Base-by-base conservation (phyloP, 1,139 yeast genomes). In the Diutina rugosa region DNA sequence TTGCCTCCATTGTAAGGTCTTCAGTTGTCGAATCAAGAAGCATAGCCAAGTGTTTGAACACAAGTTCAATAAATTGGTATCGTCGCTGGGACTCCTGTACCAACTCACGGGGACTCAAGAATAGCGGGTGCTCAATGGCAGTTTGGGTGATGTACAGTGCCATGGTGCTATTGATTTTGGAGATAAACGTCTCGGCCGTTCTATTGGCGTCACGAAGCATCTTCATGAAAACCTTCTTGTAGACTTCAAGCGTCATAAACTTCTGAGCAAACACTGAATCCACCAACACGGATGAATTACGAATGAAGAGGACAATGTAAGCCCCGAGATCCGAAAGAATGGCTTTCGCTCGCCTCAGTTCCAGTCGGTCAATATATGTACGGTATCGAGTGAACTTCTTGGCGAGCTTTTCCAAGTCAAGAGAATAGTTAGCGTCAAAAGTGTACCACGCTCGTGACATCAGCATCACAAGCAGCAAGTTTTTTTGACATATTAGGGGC, bases 241-340 rank as follows among this genome's bases (percentile, higher is more conserved):
- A n/a, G 6, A 49, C 45, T n/a, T 21, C 28, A 7, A 14, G 16
- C 14, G 44, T n/a, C 53, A 49, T 32, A 29, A 49, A 49, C n/a
- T 32, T 21, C n/a, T 49, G 18, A 12, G 45, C 14, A 28, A 49
- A 9, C 44, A 49, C 44, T 16, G 14, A 14, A n/a, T 49, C 51
- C 53, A 56, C 1, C 63, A 48, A 18, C 55, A 58, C 1, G 46
- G 38, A 41, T 59, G 57, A 1, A 64, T 54, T 54, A 58, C 63
- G n/a, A 35, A 57, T 1, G 56, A 58, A 52, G 67, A 54, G 32
- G 26, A n/a, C 9, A 6, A 54, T n/a, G 8, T 41, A 18, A 2
- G 29, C 32, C 5, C 41, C 47, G n/a, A 54, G 29, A 6, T 38
- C 35, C 7, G 21, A 32, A 14, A 46, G 21, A 12, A 46, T 29